Base-by-base conservation (phyloP, 805 yeast species). In the Wickerhamiella azymoides region DNA sequence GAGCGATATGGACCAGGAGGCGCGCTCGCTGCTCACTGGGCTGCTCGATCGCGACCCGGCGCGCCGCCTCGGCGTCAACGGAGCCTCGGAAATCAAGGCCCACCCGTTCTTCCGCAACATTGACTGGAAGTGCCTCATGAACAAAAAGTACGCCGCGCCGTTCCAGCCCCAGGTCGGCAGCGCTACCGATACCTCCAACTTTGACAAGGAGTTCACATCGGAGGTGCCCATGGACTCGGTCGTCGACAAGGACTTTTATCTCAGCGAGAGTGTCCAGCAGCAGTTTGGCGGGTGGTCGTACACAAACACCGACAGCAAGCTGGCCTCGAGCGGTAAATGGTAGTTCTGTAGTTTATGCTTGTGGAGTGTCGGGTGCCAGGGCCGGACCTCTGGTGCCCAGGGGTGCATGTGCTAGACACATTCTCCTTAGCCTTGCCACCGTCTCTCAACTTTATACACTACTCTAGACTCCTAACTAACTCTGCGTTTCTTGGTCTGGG, bases 281-380 rank as follows among this genome's bases (percentile, higher is more conserved):
- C 97, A 92, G 65, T 92, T 92, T 69, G 97, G 96, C 40, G 97
- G 98, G 6, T 92, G 98, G 98, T 89, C 97, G 2, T 89, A 88
- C 63, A 60, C 65, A 9, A 57, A 54, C 43, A 50, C 49, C 21
- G 61, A 58, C 40, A 54, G 62, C 25, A 52, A 52, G 45, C 55
- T 62, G 26, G 63, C 64, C 7, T 51, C 54, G 41, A 55, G 61
- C 38, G 62, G 61, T 10, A 52, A 51, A 43, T 60, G 63, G 62
- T 59, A 47, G 43, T 28, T 8, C 18, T 13, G 10, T n/a, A 30
- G 28, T 19, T 8, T 2, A 19, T n/a, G n/a, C n/a, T n/a, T n/a
- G n/a, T n/a, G n/a, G n/a, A n/a, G n/a, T n/a, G n/a, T n/a, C n/a
- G n/a, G n/a, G n/a, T n/a, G n/a, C n/a, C n/a, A n/a, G n/a, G n/a